A percentile compares a stretch with the other conserved stretches of the same genome.
phyloP scores from a whole-genome alignment of 2,329 filamentous ascomycete genomes.

The Botryotinia calthae region DNA sequence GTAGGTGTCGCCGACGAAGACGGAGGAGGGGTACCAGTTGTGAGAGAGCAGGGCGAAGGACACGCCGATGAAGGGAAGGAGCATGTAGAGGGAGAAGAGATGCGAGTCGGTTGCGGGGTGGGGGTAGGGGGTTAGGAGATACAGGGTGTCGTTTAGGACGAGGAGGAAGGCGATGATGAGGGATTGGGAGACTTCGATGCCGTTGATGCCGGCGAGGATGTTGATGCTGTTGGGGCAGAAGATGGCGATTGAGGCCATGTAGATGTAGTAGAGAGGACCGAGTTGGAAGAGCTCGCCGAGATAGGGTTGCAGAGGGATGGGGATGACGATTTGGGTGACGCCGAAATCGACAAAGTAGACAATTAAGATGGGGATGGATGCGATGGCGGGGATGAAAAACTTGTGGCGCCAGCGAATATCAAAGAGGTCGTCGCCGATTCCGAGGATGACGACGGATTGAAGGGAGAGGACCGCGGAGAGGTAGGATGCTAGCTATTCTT shows the following conservation, averaged over 20 bases:
- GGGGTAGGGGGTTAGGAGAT: slow-evolving; percentile 78
- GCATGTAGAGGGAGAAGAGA: slow-evolving; percentile 90
- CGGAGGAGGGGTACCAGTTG: slow-evolving; percentile 93
- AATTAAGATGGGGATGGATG: slow-evolving; percentile 87
- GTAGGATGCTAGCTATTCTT: slow-evolving; percentile 78
- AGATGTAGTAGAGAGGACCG: slow-evolving; percentile 82
- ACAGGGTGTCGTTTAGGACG: slow-evolving; percentile 82
- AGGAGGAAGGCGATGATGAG: slow-evolving; percentile 84
- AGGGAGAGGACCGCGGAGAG: slow-evolving; percentile 91
- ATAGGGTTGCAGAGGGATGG: slow-evolving; percentile 78
- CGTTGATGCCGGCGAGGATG: slow-evolving; percentile 98
- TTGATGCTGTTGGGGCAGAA: slow-evolving; percentile 99
- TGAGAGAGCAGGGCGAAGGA: slow-evolving; percentile 82
- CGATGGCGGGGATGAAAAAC: slow-evolving; percentile 94
- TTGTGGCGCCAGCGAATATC: slow-evolving; percentile 99
- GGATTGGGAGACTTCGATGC: slow-evolving; percentile 93
- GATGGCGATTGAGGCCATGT: slow-evolving; percentile 95
- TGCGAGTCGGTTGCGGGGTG: slow-evolving; percentile 96
- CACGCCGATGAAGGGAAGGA: slow-evolving; percentile 91
- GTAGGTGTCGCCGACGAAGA: slow-evolving; percentile 98
- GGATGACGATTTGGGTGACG: slow-evolving; percentile 92
- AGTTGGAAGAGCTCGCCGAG: slow-evolving; percentile 79
- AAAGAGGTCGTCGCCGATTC: slow-evolving; percentile 92
- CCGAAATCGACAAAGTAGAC: slow-evolving; percentile 99
- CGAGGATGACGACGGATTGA: slow-evolving; percentile 85